Evolutionary conservation across 129 eudicot species (phyloP).

Genomic region (Flaveria bidentis): DNA sequence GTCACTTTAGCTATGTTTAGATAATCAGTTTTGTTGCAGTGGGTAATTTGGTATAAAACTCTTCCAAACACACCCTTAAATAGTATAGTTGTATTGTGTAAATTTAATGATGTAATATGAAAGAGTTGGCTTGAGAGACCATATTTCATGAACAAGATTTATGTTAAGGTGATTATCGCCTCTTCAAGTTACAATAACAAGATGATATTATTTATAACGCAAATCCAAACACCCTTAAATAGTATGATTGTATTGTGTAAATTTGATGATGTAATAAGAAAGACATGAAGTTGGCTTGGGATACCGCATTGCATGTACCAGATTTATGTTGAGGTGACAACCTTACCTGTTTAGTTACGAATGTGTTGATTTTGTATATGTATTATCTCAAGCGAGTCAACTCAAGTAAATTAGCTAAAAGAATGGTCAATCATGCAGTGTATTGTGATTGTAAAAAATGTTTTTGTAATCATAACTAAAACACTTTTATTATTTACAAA

Average conservation of each 20-base stretch:
- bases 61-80: too few relatives aligned
- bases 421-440: background rate
- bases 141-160: too few relatives aligned
- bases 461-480: background rate
- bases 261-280: background rate
- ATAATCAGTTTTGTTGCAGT: background rate
- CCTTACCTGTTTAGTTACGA: background rate
- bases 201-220: background rate
- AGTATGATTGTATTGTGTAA: slow-evolving; percentile 8
- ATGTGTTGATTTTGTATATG: background rate
- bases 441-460: background rate
- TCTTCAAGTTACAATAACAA: background rate
- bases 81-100: too few relatives aligned
- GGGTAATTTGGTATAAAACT: background rate
- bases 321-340: slow-evolving; percentile 6
- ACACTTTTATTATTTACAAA: background rate
- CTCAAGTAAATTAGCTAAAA: background rate
- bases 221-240: background rate
- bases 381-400: background rate
- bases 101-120: too few relatives aligned
- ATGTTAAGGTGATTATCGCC: background rate
- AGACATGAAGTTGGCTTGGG: background rate
- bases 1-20: background rate
- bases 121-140: too few relatives aligned
- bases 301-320: background rate